phyloP scores from a whole-genome alignment of 192 early-diverging fungal species.

The Coemansia sp. region DNA sequence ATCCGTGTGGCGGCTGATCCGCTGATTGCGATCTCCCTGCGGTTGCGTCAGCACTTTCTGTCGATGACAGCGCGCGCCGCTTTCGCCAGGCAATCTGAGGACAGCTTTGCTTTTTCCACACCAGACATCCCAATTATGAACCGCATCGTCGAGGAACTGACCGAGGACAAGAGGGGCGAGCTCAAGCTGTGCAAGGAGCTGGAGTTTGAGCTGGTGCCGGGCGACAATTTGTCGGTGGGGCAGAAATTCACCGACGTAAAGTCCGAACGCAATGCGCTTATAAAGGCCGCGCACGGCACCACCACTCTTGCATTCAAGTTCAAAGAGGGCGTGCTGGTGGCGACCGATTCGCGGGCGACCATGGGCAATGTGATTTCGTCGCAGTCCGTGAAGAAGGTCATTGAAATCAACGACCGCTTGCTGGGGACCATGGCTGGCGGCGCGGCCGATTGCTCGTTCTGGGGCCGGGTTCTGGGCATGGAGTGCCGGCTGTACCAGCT shows the following conservation, averaged over 20 bases:
- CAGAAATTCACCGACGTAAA: conserved; percentile 72
- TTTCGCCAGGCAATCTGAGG: neutral
- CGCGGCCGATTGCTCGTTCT: conserved; percentile 97
- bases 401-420: conserved; percentile 98
- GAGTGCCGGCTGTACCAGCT: conserved; percentile 93
- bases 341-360: conserved; percentile 95
- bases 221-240: conserved; percentile 73
- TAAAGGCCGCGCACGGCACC: conserved; percentile 94
- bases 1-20: no score
- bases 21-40: no score
- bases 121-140: conserved; percentile 21
- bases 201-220: conserved; percentile 32
- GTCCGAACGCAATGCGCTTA: conserved; percentile 70
- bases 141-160: conserved; percentile 31
- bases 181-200: conserved; percentile 13
- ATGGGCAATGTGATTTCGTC: conserved; percentile 78
- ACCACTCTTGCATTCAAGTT: conserved; percentile 99
- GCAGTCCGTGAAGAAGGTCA: conserved; percentile 95
- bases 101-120: neutral
- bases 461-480: conserved; percentile 96
- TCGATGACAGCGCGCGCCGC: neutral
- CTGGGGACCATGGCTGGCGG: conserved; percentile 99
- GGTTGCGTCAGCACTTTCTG: conserved; percentile 1
- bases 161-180: conserved; percentile 10
- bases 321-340: conserved; percentile 87